Base-by-base conservation (phyloP, 495 filamentous ascomycete genomes). In the Aspergillus avenaceus region DNA sequence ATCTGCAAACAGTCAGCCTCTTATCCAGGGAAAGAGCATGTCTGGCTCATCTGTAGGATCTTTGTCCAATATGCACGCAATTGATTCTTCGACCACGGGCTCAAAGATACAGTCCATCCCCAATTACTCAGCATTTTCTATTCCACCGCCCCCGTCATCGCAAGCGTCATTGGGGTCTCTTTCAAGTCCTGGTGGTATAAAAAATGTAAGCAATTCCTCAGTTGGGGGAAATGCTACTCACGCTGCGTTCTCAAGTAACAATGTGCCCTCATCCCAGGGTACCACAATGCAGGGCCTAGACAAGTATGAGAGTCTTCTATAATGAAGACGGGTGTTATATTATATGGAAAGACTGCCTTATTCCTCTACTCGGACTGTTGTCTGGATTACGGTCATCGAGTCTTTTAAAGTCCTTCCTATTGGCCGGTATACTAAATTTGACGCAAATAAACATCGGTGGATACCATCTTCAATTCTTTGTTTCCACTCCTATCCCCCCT, bases 301-400 rank as follows among this genome's bases (percentile, higher is more conserved):
- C 64, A 86, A 84, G 58, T 95, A 88, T 58, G 84, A 89, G 58
- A 93, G 89, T 65, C 70, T 95, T 56, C 61, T 95, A 49, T 95
- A 41, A 63, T 6, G 27, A 6, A n/a, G 11, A 14, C 8, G 8
- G 43, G n/a, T n/a, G 1, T 40, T 38, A 13, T 37, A 21, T 47
- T 32, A 22, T 21, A 18, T n/a, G n/a, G n/a, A n/a, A n/a, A n/a
- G n/a, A n/a, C n/a, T n/a, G n/a, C n/a, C n/a, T n/a, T n/a, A n/a
- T n/a, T n/a, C n/a, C n/a, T n/a, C n/a, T n/a, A n/a, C n/a, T n/a
- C n/a, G n/a, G n/a, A n/a, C n/a, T n/a, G n/a, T n/a, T n/a, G n/a
- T n/a, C n/a, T n/a, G n/a, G n/a, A n/a, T n/a, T n/a, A n/a, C n/a
- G n/a, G n/a, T n/a, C n/a, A n/a, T n/a, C n/a, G n/a, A n/a, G n/a